Conservation (phyloP, 176 grass and related monocot species). For the Ensete glaucum region DNA sequence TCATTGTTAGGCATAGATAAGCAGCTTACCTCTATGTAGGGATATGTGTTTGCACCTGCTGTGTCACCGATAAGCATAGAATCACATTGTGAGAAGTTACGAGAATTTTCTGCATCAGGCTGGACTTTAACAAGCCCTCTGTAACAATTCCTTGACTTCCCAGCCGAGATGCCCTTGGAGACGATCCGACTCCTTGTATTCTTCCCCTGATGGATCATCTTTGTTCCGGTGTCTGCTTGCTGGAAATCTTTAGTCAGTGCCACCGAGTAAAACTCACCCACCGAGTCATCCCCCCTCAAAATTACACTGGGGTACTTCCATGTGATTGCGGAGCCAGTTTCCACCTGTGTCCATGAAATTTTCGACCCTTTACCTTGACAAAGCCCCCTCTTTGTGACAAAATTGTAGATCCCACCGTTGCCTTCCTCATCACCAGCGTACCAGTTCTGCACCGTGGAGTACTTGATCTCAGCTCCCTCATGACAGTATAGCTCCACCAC, state of each 20-base stretch:
- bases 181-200: slow-evolving; percentile 82
- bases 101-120: slow-evolving; percentile 56
- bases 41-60: slow-evolving; percentile 90
- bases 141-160: slow-evolving; percentile 94
- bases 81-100: slow-evolving; percentile 94
- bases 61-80: slow-evolving; percentile 96
- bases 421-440: slow-evolving; percentile 87
- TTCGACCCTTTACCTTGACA: slow-evolving; percentile 62
- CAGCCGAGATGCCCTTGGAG: slow-evolving; percentile 91
- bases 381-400: slow-evolving; percentile 84
- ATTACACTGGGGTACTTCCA: slow-evolving; percentile 97
- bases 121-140: slow-evolving; percentile 80
- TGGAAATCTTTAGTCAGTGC: slow-evolving; percentile 88
- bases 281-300: slow-evolving; percentile 61
- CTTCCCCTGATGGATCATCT: slow-evolving; percentile 93
- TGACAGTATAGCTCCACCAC: slow-evolving; percentile 89
- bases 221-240: slow-evolving; percentile 89
- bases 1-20: neutral
- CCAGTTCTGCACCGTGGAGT: slow-evolving; percentile 97
- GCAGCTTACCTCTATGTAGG: slow-evolving; percentile 66
- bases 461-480: slow-evolving; percentile 80
- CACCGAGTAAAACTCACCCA: slow-evolving; percentile 92
- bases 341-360: slow-evolving; percentile 98
- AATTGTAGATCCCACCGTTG: slow-evolving; percentile 86
- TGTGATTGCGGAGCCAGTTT: slow-evolving; percentile 92